Evolutionary conservation across 176 grass and related monocot species (phyloP).

Genomic region (Chloris gayana): DNA sequence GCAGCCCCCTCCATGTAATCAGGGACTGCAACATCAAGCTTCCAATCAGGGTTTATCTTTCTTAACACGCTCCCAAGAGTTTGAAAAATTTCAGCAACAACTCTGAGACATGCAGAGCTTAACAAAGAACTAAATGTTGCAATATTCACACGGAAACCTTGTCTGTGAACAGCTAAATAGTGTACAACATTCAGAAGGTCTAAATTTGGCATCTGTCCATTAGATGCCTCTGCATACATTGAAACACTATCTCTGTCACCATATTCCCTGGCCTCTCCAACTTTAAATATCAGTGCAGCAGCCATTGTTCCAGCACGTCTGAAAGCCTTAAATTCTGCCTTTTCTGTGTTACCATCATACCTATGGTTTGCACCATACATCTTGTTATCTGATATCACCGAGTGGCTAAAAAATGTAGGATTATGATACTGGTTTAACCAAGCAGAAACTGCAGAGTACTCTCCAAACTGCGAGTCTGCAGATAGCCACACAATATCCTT

Average conservation of each 20-base stretch:
- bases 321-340: constrained; percentile 47
- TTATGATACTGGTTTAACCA: constrained; percentile 94
- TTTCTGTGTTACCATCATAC: constrained; percentile 41
- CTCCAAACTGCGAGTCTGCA: constrained; percentile 85
- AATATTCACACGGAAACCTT: constrained; percentile 82
- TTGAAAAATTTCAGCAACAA: constrained; percentile 72
- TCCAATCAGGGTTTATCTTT: constrained; percentile 86
- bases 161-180: constrained; percentile 96
- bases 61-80: constrained; percentile 66
- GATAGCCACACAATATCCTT: constrained; percentile 96
- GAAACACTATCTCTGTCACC: constrained; percentile 76
- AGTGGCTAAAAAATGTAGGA: constrained; percentile 58
- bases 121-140: constrained; percentile 60
- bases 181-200: constrained; percentile 94
- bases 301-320: constrained; percentile 96
- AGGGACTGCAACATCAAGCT: constrained; percentile 68
- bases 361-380: constrained; percentile 28
- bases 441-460: constrained; percentile 72
- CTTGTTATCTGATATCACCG: constrained; percentile 28
- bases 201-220: constrained; percentile 99
- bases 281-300: constrained; percentile 85
- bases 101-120: constrained; percentile 59
- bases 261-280: constrained; percentile 51
- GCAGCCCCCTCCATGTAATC: constrained; percentile 84
- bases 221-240: constrained; percentile 93